Conservation (phyloP, 768 basidiomycete species). For the Suillus placidus region DNA sequence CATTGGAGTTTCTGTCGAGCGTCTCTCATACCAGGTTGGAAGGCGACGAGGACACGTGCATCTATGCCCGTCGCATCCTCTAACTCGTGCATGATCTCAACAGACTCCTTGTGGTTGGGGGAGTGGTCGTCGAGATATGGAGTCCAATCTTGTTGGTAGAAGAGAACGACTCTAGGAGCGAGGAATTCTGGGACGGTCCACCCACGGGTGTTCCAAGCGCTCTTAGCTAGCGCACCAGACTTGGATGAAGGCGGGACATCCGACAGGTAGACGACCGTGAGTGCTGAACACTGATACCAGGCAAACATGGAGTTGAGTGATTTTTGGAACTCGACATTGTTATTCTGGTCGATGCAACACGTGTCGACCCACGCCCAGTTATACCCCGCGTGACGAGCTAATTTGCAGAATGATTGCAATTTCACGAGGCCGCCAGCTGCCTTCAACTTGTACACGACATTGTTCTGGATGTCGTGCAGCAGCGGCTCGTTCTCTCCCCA, state of each 20-base stretch:
- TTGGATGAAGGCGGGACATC: too few relatives aligned
- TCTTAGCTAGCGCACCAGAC: too few relatives aligned
- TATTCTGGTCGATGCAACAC: neutral
- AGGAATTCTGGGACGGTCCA: neutral
- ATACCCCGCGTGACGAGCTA: neutral
- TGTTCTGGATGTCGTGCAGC: neutral
- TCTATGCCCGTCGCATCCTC: neutral
- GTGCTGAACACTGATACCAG: too few relatives aligned
- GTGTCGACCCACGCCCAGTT: neutral
- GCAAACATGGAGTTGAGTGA: neutral
- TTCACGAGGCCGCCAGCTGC: neutral
- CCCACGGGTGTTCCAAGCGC: neutral
- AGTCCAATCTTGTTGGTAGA: too few relatives aligned
- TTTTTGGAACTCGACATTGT: neutral
- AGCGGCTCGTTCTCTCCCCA: neutral
- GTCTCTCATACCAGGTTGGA: too few relatives aligned
- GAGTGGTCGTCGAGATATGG: too few relatives aligned
- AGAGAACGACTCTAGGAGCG: too few relatives aligned
- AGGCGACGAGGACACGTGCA: too few relatives aligned
- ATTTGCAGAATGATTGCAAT: neutral
- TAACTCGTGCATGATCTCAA: neutral
- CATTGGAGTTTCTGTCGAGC: too few relatives aligned
- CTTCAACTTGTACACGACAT: neutral
- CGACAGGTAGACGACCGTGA: too few relatives aligned
- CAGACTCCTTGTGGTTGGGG: too few relatives aligned